Conservation (phyloP, 225 moss, liverwort and hornwort genomes). For the Thuidium tamariscinum region DNA sequence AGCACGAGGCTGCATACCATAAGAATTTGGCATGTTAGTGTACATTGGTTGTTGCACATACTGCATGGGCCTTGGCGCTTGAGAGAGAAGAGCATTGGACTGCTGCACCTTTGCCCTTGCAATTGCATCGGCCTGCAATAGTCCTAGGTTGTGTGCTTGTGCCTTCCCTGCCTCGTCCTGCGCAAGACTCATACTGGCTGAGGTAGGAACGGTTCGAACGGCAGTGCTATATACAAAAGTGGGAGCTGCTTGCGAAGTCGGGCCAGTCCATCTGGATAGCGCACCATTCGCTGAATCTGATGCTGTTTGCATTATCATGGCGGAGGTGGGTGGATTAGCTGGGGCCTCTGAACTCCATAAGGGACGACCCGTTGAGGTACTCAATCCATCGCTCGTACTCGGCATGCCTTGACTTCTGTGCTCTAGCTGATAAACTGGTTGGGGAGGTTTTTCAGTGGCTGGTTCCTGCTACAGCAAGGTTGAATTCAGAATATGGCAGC, state of each 20-base stretch:
- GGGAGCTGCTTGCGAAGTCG: constrained; percentile 39
- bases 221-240: constrained; percentile 62
- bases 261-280: constrained; percentile 36
- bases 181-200: constrained; percentile 11
- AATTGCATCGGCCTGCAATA: constrained; percentile 39
- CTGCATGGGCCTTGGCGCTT: constrained; percentile 21
- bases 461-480: constrained; percentile 17
- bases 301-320: constrained; percentile 36
- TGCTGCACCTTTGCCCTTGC: constrained; percentile 50
- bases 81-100: constrained; percentile 14
- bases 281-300: constrained; percentile 33
- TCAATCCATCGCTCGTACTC: constrained; percentile 27
- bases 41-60: constrained; percentile 39
- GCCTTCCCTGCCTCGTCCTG: constrained; percentile 41
- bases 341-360: constrained; percentile 21
- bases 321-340: constrained; percentile 9
- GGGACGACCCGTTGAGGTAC: constrained; percentile 13
- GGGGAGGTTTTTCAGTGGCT: not conserved
- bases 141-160: constrained; percentile 39
- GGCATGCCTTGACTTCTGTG: constrained; percentile 19
- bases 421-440: constrained; percentile 16
- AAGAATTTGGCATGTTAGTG: constrained; percentile 14
- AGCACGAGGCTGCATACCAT: constrained; percentile 16
- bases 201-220: constrained; percentile 36
- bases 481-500: not conserved